A percentile compares a stretch with the other conserved stretches of the same genome.
phyloP scores from a whole-genome alignment of 2,329 filamentous ascomycete genomes.

The Aspergillus sp. region DNA sequence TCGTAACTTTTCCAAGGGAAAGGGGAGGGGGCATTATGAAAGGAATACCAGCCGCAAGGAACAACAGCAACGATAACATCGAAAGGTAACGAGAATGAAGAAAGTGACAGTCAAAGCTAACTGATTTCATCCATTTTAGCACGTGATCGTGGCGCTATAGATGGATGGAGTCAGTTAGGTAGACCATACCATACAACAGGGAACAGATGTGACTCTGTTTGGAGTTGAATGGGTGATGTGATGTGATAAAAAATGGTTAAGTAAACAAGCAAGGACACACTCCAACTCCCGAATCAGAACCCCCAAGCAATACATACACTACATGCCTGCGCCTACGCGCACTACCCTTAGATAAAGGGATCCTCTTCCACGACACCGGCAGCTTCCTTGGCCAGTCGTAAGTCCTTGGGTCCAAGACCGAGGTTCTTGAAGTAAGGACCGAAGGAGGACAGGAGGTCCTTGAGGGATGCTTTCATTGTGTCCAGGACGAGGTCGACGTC shows the following conservation, averaged over 20 bases:
- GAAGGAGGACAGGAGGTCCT: constrained; percentile 69
- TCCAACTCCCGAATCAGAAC: not conserved
- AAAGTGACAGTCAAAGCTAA: not conserved
- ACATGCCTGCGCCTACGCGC: not conserved
- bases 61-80: not conserved
- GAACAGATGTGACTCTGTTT: not conserved
- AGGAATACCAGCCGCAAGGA: not conserved
- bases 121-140: not conserved
- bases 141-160: not conserved
- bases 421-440: constrained; percentile 72
- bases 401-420: constrained; percentile 68
- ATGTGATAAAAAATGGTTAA: not conserved
- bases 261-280: not conserved
- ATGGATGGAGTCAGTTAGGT: too few relatives aligned
- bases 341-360: not conserved
- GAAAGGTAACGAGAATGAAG: not conserved
- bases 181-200: too few relatives aligned
- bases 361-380: constrained; percentile 33
- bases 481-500: constrained; percentile 73
- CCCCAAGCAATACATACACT: not conserved
- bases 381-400: constrained; percentile 72
- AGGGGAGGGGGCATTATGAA: not conserved
- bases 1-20: constrained; percentile 9
- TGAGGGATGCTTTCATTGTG: constrained; percentile 66
- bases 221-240: not conserved